phyloP scores from a whole-genome alignment of 1,284 basidiomycete species.

The Melampsora allii-populina region DNA sequence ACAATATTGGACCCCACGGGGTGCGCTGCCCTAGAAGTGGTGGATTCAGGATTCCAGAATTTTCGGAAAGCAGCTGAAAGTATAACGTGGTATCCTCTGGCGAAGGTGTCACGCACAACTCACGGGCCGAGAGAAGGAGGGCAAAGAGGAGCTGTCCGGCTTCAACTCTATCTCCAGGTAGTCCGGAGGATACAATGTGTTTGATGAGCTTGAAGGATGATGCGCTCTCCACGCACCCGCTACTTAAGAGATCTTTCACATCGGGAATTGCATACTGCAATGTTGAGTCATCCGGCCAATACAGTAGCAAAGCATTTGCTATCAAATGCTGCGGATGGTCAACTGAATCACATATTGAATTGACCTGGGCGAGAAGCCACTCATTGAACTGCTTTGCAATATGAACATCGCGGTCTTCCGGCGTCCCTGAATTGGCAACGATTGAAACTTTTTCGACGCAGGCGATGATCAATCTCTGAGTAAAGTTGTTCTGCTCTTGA shows the following conservation, averaged over 20 bases:
- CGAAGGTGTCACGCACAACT: slow-evolving; percentile 5
- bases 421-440: slow-evolving; percentile 17
- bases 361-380: slow-evolving; percentile 25
- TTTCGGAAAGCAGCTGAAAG: slow-evolving; percentile 32
- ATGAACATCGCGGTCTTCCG: background rate
- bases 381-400: slow-evolving; percentile 21
- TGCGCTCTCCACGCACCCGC: slow-evolving; percentile 8
- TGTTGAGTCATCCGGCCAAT: slow-evolving; percentile 27
- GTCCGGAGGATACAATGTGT: slow-evolving; percentile 8
- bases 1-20: background rate
- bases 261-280: background rate
- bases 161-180: slow-evolving; percentile 12
- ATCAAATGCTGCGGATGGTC: slow-evolving; percentile 7
- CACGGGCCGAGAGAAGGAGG: slow-evolving; percentile 24
- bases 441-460: slow-evolving; percentile 10
- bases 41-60: slow-evolving; percentile 35
- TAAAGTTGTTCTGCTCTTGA: slow-evolving; percentile 11
- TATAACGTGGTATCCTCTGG: slow-evolving; percentile 21
- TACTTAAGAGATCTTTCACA: slow-evolving; percentile 1
- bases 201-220: slow-evolving; percentile 32
- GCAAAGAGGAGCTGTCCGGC: slow-evolving; percentile 20
- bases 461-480: slow-evolving; percentile 18
- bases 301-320: slow-evolving; percentile 17
- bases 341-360: slow-evolving; percentile 8
- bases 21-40: slow-evolving; percentile 22